Evolutionary conservation across 495 filamentous ascomycete species (phyloP), one percentile per base, ranked within the genome.

Genomic region (Daldinia decipiens): DNA sequence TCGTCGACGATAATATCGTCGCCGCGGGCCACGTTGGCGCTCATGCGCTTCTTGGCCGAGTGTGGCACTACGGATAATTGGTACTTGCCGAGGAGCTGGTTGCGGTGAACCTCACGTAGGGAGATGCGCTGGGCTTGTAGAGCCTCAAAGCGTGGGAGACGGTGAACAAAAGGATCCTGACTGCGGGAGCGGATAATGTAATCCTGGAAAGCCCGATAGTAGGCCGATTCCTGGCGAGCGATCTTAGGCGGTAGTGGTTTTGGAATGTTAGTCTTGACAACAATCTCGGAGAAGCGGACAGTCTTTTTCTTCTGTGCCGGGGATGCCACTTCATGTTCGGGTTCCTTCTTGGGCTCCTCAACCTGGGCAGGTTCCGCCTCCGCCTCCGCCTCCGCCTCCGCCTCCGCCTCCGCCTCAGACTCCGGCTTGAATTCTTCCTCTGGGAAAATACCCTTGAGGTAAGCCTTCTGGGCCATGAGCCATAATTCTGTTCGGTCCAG

Each of bases 141-240:
- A 17, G 95, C 94, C 75, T 98, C 95, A 59, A 93, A 95, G 53
- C 95, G 90, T 31, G 91, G 87, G 67, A 91, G 88, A 4, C 92
- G 90, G 76, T 97, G 91, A 63, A 93, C 83, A 73, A 96, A 96
- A 12, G 89, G 87, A 77, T 98, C 95, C n/a, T 76, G 80, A 56
- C 83, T 81, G 61, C 82, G 85, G 27, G 86, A 86, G 45, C 82
- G 83, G 34, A 87, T 83, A 50, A 87, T 80, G 50, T 91, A 82
- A 50, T 90, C 88, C 66, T 92, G 89, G 77, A 97, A 98, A 27
- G 93, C 93, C 67, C 93, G 90, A 84, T 95, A 94, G 77, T 95
- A 97, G n/a, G 94, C 92, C 1, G 91, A 90, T 72, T 96, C 93
- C 74, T 89, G 82, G 74, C 83, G 77, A 74, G 77, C 51, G 71